These are phyloP conservation scores for Brettanomyces anomalus DNA, from an alignment of 805 yeast genomes.

Conservation along the genomic window DNA sequence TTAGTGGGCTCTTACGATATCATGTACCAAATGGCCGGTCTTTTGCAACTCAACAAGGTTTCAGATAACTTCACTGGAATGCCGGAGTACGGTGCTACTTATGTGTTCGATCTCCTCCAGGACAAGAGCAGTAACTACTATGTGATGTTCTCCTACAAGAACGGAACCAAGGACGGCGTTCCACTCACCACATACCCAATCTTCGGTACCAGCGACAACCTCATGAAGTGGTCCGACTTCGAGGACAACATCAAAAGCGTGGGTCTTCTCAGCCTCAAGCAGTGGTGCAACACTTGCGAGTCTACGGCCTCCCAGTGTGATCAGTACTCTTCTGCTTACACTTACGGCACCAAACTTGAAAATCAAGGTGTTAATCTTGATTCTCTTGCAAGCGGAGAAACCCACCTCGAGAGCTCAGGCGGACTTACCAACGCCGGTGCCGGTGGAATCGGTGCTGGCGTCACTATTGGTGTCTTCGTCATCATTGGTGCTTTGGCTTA, in stretches of 20 bases:
- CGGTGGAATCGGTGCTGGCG: conserved; percentile 48
- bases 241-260: conserved; percentile 17
- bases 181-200: conserved; percentile 28
- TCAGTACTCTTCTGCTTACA: conserved; percentile 24
- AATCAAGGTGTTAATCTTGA: conserved; percentile 24
- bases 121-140: conserved; percentile 21
- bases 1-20: conserved; percentile 38
- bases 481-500: conserved; percentile 24
- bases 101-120: conserved; percentile 34
- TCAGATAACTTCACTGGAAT: conserved; percentile 34
- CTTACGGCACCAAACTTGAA: conserved; percentile 21
- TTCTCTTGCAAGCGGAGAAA: conserved; percentile 20
- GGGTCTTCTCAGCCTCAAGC: conserved; percentile 18
- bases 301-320: conserved; percentile 26
- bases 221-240: conserved; percentile 31
- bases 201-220: conserved; percentile 25
- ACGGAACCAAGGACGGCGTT: conserved; percentile 32
- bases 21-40: conserved; percentile 32
- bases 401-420: conserved; percentile 2
- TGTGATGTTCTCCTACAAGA: conserved; percentile 37
- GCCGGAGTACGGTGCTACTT: conserved; percentile 37
- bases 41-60: conserved; percentile 26
- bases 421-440: conserved; percentile 32
- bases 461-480: conserved; percentile 34
- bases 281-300: conserved; percentile 36